A percentile compares a stretch with the other conserved stretches of the same genome.
These are phyloP conservation scores for Xylaria sp. DNA, from an alignment of 2,329 filamentous ascomycete genomes.

Conservation along the genomic window DNA sequence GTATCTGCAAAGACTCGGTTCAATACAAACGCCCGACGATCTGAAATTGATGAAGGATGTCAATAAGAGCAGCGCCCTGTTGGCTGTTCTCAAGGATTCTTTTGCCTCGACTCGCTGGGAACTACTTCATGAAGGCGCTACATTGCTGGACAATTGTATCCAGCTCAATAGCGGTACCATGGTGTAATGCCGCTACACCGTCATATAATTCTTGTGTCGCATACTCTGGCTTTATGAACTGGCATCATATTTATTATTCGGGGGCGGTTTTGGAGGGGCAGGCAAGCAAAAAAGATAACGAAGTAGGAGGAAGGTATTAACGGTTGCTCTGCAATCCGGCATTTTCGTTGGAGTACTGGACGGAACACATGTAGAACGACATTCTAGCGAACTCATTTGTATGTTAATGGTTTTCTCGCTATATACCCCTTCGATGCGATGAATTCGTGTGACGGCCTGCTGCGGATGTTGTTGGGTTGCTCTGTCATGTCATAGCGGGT, in stretches of 20 bases:
- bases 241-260: background rate
- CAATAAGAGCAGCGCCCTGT: constrained; percentile 80
- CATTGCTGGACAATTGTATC: constrained; percentile 81
- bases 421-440: constrained; percentile 36
- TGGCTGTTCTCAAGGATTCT: constrained; percentile 80
- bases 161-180: constrained; percentile 51
- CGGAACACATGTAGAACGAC: constrained; percentile 16
- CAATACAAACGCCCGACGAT: constrained; percentile 76
- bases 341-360: constrained; percentile 27
- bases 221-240: background rate
- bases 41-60: constrained; percentile 74
- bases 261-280: background rate
- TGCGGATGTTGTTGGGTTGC: background rate
- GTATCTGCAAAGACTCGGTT: constrained; percentile 76
- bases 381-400: constrained; percentile 24
- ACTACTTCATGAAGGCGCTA: constrained; percentile 84
- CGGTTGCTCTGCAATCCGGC: constrained; percentile 8
- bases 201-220: background rate
- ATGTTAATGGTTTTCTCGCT: constrained; percentile 32
- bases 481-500: constrained; percentile 2
- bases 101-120: constrained; percentile 90
- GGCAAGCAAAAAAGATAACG: background rate
- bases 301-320: constrained; percentile 11
- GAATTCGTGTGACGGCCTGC: constrained; percentile 7
- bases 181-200: constrained; percentile 19